Evolutionary conservation across 1,284 basidiomycete genomes (phyloP).

Genomic region (Amylostereum chailletii): DNA sequence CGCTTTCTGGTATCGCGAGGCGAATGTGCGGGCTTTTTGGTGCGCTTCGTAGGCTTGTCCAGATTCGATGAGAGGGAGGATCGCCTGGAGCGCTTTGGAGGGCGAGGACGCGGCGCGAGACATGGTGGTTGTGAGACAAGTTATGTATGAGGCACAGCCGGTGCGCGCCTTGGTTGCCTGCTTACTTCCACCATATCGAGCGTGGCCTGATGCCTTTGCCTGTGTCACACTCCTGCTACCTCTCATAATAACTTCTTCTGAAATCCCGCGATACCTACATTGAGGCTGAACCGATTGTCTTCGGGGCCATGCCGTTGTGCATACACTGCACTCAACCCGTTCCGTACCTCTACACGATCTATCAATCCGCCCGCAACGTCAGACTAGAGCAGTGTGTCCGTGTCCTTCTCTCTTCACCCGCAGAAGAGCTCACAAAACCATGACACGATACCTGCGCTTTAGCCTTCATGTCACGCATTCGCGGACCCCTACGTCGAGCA

Average conservation of each 20-base stretch:
- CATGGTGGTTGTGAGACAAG: conserved; percentile 1
- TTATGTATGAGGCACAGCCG: no score
- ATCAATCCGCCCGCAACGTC: conserved; percentile 76
- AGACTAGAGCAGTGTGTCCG: conserved; percentile 74
- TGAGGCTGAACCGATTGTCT: no score
- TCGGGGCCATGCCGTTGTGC: conserved; percentile 67
- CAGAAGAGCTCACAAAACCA: conserved; percentile 3
- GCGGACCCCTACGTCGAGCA: conserved; percentile 90
- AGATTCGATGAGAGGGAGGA: conserved; percentile 62
- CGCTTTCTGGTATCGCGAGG: conserved; percentile 76
- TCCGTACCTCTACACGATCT: conserved; percentile 75
- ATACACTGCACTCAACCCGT: conserved; percentile 65
- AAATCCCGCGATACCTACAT: no score
- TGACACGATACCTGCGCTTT: conserved; percentile 3
- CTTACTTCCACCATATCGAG: no score
- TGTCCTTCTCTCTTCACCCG: conserved; percentile 13
- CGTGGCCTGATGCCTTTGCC: no score
- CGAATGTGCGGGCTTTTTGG: conserved; percentile 91
- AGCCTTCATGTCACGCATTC: conserved; percentile 53
- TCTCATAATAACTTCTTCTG: no score
- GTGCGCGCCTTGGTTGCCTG: no score
- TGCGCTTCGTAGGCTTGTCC: conserved; percentile 84
- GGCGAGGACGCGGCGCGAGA: conserved; percentile 29
- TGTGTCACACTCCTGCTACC: no score
- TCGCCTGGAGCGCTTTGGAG: conserved; percentile 62